Base-by-base conservation (phyloP, 2,329 filamentous ascomycete species). In the Parasarocladium wereldwijsianum region DNA sequence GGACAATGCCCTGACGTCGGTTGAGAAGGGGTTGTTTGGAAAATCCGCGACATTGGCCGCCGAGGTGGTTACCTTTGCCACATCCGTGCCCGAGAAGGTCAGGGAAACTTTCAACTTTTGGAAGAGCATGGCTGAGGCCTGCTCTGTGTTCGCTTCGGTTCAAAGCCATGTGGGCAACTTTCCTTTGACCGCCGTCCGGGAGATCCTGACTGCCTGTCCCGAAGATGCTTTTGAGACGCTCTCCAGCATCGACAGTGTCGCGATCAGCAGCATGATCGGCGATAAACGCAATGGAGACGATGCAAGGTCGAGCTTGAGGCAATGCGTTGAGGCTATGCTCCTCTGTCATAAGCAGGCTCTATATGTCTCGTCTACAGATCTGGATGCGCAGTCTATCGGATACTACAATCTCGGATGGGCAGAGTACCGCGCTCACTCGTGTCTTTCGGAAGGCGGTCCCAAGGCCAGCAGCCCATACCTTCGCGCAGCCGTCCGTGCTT, bases 371-470 rank as follows among this genome's bases (percentile, higher is more conserved):
- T 59, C 73, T 1, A 61, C 75, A 34, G 86, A 98, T 45, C 50
- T 71, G 6, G 82, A 94, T 49, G 86, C 87, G 4, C 86, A 92
- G 52, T 83, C 90, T 2, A 82, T 96, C n/a, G 83, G 86, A 0
- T 90, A 87, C 66, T 98, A 93, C 54, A 98, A 98, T 44, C 62
- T 98, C 12, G 90, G 90, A 24, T 96, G 86, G 82, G 81, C 83
- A 2, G 90, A 98, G 50, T 74, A 90, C 47, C 71, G 78, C 25
- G 81, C 85, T 1, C 82, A 92, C 45, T 58, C 63, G 8, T 82
- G 73, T 44, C 59, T 83, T 13, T 48, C 50, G 2, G 46, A 53
- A 3, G 44, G 64, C 26, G 58, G 56, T 20, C 74, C 72, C 43
- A 77, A 66, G 43, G 62, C 65, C 12, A 67, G 72, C 45, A 67